phyloP scores from a whole-genome alignment of 164 flowering plant genomes.

The Saururus chinensis region DNA sequence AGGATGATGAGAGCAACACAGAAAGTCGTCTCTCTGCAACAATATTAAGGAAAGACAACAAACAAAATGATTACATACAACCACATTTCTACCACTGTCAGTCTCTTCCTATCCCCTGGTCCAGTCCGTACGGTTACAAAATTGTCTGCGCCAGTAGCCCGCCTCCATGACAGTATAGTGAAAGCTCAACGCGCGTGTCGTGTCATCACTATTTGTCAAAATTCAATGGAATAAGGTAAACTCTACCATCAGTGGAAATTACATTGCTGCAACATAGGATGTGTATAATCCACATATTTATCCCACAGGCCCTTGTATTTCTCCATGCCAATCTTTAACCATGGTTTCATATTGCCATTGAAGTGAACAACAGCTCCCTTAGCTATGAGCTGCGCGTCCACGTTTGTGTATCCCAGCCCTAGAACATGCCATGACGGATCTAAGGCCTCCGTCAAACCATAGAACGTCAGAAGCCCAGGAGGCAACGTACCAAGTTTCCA shows the following conservation, averaged over 20 bases:
- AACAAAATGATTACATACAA: too few relatives aligned
- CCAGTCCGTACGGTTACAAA: too few relatives aligned
- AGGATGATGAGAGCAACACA: too few relatives aligned
- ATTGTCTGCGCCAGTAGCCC: too few relatives aligned
- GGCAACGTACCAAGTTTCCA: conserved; percentile 93
- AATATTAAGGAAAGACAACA: too few relatives aligned
- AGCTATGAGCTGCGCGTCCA: conserved; percentile 51
- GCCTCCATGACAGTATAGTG: too few relatives aligned
- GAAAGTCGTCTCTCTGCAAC: too few relatives aligned
- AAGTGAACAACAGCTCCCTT: conserved; percentile 76
- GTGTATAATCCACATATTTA: conserved; percentile 58
- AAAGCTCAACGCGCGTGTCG: too few relatives aligned
- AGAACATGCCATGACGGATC: conserved; percentile 70
- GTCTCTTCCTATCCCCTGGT: too few relatives aligned
- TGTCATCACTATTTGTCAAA: too few relatives aligned
- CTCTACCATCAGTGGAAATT: conserved; percentile 40
- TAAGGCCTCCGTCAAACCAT: conserved; percentile 66
- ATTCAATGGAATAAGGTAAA: too few relatives aligned
- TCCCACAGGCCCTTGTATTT: conserved; percentile 81
- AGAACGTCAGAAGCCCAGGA: conserved; percentile 77
- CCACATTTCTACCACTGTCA: too few relatives aligned
- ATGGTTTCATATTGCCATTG: conserved; percentile 83
- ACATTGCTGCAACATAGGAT: conserved; percentile 59
- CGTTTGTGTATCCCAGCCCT: conserved; percentile 71
- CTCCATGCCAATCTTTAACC: conserved; percentile 81